Evolutionary conservation across 2,329 filamentous ascomycete species (phyloP).

Genomic region (Curvularia lunata): DNA sequence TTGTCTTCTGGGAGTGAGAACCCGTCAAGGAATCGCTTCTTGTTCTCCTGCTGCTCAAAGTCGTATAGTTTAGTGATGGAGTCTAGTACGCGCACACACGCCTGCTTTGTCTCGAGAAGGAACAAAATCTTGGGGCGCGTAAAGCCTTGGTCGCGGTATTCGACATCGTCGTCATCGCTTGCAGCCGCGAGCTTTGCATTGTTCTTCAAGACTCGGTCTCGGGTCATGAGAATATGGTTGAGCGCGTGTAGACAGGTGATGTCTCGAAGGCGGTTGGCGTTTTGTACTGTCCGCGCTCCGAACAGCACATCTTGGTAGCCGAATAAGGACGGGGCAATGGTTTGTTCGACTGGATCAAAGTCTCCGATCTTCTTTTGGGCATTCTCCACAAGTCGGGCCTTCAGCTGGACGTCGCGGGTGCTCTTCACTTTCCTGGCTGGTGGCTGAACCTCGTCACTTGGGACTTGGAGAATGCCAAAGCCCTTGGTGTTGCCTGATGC

Average conservation of each 20-base stretch:
- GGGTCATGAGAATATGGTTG: conserved; percentile 92
- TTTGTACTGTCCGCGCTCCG: conserved; percentile 72
- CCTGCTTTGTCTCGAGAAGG: conserved; percentile 85
- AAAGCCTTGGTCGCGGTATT: conserved; percentile 91
- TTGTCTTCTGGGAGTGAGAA: conserved; percentile 74
- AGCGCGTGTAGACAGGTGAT: conserved; percentile 81
- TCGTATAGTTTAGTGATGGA: conserved; percentile 76
- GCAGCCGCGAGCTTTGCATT: conserved; percentile 78
- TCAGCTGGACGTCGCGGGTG: conserved; percentile 40
- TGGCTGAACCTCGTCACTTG: conserved; percentile 26
- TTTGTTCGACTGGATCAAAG: conserved; percentile 68
- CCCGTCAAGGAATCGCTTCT: conserved; percentile 85
- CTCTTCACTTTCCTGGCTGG: conserved; percentile 30
- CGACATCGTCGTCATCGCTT: conserved; percentile 65
- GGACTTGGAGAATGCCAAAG: conserved; percentile 34
- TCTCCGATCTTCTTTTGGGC: conserved; percentile 45
- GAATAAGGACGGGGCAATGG: conserved; percentile 75
- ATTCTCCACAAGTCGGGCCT: conserved; percentile 40
- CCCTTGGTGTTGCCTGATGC: conserved; percentile 30
- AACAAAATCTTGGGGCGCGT: conserved; percentile 93
- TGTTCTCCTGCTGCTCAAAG: conserved; percentile 93
- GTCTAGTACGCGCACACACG: conserved; percentile 79
- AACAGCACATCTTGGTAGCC: conserved; percentile 82
- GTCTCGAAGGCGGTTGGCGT: conserved; percentile 71
- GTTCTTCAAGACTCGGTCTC: conserved; percentile 91